phyloP scores from a whole-genome alignment of 192 early-diverging fungal genomes.

The Linnemannia elongata region DNA sequence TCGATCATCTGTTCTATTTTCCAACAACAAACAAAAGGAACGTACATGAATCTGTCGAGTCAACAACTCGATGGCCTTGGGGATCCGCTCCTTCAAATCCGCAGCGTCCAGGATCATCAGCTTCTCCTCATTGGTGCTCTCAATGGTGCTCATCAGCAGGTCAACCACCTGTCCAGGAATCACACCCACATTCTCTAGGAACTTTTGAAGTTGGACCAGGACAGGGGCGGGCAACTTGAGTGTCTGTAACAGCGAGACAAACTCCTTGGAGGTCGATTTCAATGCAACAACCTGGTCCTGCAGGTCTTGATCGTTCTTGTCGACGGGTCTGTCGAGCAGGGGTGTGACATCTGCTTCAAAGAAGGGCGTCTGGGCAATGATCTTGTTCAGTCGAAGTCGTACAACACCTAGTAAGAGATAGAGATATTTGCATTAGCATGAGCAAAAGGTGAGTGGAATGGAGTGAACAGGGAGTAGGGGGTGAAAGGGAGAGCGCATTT shows the following conservation, averaged over 20 bases:
- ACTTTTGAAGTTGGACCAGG: slow-evolving; percentile 68
- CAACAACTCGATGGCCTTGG: slow-evolving; percentile 66
- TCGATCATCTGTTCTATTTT: not conserved
- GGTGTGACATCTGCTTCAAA: slow-evolving; percentile 63
- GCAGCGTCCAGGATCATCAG: slow-evolving; percentile 66
- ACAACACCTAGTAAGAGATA: not conserved
- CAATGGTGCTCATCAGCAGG: slow-evolving; percentile 76
- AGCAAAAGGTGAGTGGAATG: not conserved
- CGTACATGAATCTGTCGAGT: slow-evolving; percentile 74
- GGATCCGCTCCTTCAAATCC: slow-evolving; percentile 67
- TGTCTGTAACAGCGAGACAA: slow-evolving; percentile 66
- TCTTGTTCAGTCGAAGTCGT: not conserved
- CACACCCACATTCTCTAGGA: slow-evolving; percentile 65
- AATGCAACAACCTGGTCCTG: slow-evolving; percentile 63
- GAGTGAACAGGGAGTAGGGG: not conserved
- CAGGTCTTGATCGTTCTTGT: slow-evolving; percentile 66
- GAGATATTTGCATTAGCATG: too few relatives aligned
- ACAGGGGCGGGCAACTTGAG: slow-evolving; percentile 74
- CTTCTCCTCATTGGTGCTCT: slow-evolving; percentile 76
- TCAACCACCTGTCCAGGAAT: slow-evolving; percentile 70
- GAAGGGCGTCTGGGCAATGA: slow-evolving; percentile 59
- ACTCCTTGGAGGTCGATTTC: slow-evolving; percentile 59
- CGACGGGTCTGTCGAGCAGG: slow-evolving; percentile 54
- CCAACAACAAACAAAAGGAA: not conserved
- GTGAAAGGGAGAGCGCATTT: not conserved